Percentiles rank a stretch among this genome's conserved stretches.
Conservation (phyloP, 192 early-diverging fungal genomes). For the Coemansia sp. region DNA sequence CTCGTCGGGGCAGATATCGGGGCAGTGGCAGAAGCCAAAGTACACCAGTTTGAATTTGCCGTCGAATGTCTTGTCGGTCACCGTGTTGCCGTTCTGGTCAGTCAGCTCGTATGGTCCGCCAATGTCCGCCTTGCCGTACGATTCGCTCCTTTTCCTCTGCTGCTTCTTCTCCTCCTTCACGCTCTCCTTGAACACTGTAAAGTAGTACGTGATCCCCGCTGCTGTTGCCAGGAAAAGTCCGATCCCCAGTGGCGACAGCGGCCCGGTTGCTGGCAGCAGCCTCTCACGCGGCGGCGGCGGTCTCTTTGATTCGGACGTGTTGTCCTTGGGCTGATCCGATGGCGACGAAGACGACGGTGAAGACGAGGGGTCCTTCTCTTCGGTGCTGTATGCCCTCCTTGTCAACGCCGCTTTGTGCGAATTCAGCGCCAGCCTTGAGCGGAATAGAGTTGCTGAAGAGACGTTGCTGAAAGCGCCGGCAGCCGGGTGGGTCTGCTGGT, state of each 20-base stretch:
- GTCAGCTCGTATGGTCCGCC: slow-evolving; percentile 89
- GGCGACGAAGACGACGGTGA: too few species aligned
- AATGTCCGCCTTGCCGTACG: slow-evolving; percentile 85
- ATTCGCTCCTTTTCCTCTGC: slow-evolving; percentile 26
- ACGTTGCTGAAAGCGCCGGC: background rate
- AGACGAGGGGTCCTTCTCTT: too few species aligned
- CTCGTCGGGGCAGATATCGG: slow-evolving; percentile 99
- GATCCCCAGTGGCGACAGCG: slow-evolving; percentile 50
- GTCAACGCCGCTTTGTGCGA: background rate
- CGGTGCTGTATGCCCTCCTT: slow-evolving; percentile 32
- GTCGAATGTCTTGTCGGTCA: slow-evolving; percentile 73
- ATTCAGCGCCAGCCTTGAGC: background rate
- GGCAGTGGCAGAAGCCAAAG: slow-evolving; percentile 99
- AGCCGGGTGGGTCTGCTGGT: background rate
- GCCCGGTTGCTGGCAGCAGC: slow-evolving; percentile 34
- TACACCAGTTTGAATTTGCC: slow-evolving; percentile 90
- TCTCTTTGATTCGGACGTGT: background rate
- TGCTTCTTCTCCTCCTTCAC: slow-evolving; percentile 39
- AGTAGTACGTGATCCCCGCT: slow-evolving; percentile 62
- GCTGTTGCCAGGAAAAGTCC: slow-evolving; percentile 60
- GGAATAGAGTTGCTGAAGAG: background rate
- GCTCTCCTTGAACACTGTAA: slow-evolving; percentile 63
- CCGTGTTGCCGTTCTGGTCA: slow-evolving; percentile 71
- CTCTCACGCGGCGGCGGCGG: slow-evolving; percentile 7
- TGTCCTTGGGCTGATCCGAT: too few species aligned